These are phyloP conservation scores for Glycine tomentella DNA, from an alignment of 306 rosid genomes.

Conservation along the genomic window DNA sequence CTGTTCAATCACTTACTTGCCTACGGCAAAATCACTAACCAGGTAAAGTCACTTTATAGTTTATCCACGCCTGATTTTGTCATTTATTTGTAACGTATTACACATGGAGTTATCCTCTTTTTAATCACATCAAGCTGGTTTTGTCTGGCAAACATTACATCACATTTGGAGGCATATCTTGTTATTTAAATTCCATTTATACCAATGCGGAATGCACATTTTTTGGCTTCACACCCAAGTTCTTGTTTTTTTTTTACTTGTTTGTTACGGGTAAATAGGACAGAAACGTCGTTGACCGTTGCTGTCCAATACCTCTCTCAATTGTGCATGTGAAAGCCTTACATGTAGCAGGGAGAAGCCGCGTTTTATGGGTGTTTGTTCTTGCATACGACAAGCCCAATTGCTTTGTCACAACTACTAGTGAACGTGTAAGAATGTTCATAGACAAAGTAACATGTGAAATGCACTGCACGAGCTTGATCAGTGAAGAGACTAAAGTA, in stretches of 20 bases:
- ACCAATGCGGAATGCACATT: neutral
- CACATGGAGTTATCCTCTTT: neutral
- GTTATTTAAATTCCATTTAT: neutral
- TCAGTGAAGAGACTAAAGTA: neutral
- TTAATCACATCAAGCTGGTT: neutral
- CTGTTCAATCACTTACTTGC: neutral
- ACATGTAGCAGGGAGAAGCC: neutral
- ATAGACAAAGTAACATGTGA: neutral
- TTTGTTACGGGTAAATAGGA: neutral
- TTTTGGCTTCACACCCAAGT: neutral
- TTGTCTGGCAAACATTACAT: neutral
- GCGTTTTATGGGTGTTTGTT: slow-evolving; percentile 7
- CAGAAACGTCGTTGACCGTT: slow-evolving; percentile 10
- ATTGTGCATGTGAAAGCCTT: neutral
- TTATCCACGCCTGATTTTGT: no score
- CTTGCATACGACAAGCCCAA: slow-evolving; percentile 8
- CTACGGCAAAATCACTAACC: neutral
- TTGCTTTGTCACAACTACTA: neutral
- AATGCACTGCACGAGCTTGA: neutral
- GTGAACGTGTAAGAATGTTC: neutral
- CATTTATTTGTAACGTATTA: neutral
- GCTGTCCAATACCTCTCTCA: slow-evolving; percentile 2
- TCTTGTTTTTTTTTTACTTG: slow-evolving; percentile 2
- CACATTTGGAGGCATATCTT: neutral
- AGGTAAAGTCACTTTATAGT: neutral